Evolutionary conservation across 2,329 filamentous ascomycete genomes (phyloP).

Genomic region (Fusarium sp.): DNA sequence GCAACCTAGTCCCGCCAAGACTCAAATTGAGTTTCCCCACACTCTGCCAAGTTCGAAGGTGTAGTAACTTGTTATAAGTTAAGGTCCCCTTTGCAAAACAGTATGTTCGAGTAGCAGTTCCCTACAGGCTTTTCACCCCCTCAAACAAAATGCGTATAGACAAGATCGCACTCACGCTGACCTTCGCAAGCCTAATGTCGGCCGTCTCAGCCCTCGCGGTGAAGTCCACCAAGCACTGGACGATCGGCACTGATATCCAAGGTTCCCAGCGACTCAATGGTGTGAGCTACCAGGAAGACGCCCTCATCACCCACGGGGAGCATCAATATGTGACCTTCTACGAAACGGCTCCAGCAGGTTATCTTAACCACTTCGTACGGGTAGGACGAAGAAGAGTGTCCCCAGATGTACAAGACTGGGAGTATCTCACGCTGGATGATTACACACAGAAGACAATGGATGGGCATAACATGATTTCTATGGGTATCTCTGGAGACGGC

Average conservation of each 20-base stretch:
- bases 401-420: slow-evolving; percentile 12
- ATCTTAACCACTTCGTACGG: slow-evolving; percentile 27
- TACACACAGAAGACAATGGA: slow-evolving; percentile 38
- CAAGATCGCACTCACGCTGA: not conserved
- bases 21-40: not conserved
- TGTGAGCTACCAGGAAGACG: slow-evolving; percentile 39
- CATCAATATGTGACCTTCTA: slow-evolving; percentile 38
- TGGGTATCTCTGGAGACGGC: slow-evolving; percentile 37
- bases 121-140: rapidly evolving
- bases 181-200: slow-evolving; percentile 1
- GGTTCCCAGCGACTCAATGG: slow-evolving; percentile 35
- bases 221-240: slow-evolving; percentile 32
- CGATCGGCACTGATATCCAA: slow-evolving; percentile 30
- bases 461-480: slow-evolving; percentile 38
- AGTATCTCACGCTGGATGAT: slow-evolving; percentile 27
- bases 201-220: slow-evolving; percentile 9
- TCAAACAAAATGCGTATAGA: slow-evolving; percentile 8
- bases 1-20: not conserved
- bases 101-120: too few species aligned
- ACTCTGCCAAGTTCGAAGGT: not conserved
- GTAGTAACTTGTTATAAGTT: too few species aligned
- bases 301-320: slow-evolving; percentile 30
- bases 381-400: slow-evolving; percentile 22
- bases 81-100: too few species aligned
- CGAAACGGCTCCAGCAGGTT: slow-evolving; percentile 28